A percentile compares a stretch with the other conserved stretches of the same genome.
These are phyloP conservation scores for Diphasiastrum complanatum DNA, from an alignment of 83 land plant genomes.

Conservation along the genomic window DNA sequence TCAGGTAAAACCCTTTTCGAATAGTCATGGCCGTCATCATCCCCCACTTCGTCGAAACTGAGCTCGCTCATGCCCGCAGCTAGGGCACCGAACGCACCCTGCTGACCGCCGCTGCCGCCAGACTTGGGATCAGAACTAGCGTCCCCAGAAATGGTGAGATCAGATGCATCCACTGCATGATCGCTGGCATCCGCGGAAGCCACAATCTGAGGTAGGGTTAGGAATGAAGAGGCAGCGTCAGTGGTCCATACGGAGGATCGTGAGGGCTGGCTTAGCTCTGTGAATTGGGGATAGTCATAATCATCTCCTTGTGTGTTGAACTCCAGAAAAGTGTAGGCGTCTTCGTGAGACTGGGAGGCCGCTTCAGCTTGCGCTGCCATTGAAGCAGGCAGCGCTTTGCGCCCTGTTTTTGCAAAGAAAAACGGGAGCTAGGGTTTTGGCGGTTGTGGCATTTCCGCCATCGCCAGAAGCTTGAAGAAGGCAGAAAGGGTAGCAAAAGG, in stretches of 20 bases:
- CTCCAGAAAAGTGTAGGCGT: conserved; percentile 95
- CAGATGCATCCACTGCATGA: not conserved
- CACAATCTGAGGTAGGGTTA: conserved; percentile 21
- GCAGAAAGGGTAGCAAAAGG: no score
- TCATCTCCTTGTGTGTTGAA: conserved; percentile 93
- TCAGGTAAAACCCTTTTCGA: conserved; percentile 76
- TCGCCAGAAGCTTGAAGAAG: no score
- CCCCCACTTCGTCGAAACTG: conserved; percentile 84
- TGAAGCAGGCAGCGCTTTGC: no score
- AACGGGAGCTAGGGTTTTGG: no score
- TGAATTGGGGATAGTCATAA: conserved; percentile 79
- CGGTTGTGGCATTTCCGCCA: no score
- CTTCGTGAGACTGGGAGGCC: conserved; percentile 77
- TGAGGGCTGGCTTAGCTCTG: conserved; percentile 59
- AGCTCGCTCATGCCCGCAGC: conserved; percentile 64
- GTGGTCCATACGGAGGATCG: conserved; percentile 40
- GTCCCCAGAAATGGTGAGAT: conserved; percentile 10
- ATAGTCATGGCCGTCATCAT: conserved; percentile 57
- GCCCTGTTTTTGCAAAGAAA: no score
- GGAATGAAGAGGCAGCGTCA: conserved; percentile 23
- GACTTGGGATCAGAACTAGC: not conserved
- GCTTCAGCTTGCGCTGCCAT: conserved; percentile 58
- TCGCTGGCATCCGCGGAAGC: not conserved
- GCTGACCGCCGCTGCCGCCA: conserved; percentile 3
- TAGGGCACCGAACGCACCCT: conserved; percentile 30